phyloP scores from a whole-genome alignment of 257 asterid species.

The Lantana camara region DNA sequence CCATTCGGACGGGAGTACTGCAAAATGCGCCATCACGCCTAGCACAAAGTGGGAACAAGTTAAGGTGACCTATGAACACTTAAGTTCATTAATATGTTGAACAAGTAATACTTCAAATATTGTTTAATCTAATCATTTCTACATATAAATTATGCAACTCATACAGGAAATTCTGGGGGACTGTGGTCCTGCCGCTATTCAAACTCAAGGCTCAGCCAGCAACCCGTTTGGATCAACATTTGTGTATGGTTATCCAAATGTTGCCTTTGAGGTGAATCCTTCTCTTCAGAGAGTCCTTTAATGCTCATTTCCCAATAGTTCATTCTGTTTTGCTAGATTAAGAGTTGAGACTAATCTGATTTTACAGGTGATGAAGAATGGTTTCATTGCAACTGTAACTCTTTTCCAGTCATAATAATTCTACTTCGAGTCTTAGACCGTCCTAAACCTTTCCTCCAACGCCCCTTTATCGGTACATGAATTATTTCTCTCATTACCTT shows the following conservation, averaged over 20 bases:
- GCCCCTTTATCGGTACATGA: too few relatives aligned
- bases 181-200: constrained; percentile 80
- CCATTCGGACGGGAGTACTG: constrained; percentile 42
- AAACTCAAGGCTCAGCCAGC: constrained; percentile 79
- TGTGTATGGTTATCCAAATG: constrained; percentile 79
- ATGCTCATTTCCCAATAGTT: background rate
- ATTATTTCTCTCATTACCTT: background rate
- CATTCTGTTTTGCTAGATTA: constrained; percentile 5
- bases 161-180: constrained; percentile 80
- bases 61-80: constrained; percentile 48
- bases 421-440: too few relatives aligned
- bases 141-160: background rate
- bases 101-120: background rate
- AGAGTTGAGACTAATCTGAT: background rate
- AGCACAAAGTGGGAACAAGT: constrained; percentile 85
- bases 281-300: background rate
- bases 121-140: too few relatives aligned
- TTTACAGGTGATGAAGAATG: constrained; percentile 83
- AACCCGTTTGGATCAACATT: constrained; percentile 86
- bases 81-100: background rate
- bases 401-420: constrained; percentile 62
- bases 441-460: too few relatives aligned
- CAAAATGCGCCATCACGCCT: constrained; percentile 56
- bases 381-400: constrained; percentile 77
- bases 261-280: constrained; percentile 72